phyloP scores from a whole-genome alignment of 495 filamentous ascomycete genomes.

The Penicillium coprophilum region DNA sequence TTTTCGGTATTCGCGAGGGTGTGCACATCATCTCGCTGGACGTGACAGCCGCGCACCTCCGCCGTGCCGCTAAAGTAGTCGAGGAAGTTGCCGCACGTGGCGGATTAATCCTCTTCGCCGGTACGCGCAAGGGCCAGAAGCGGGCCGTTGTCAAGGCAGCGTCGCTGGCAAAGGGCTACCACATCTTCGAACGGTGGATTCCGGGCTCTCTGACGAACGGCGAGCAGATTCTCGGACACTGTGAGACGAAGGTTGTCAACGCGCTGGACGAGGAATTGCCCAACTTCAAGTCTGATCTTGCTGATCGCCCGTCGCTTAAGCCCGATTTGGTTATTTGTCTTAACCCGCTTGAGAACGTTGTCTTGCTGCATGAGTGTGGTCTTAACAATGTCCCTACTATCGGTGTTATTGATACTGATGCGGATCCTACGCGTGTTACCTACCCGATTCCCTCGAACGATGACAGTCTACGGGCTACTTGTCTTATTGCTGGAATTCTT shows the following conservation, averaged over 20 bases:
- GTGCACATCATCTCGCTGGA: constrained; percentile 95
- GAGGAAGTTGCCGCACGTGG: constrained; percentile 79
- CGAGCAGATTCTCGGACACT: constrained; percentile 73
- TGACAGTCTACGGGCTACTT: constrained; percentile 80
- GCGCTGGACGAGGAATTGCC: constrained; percentile 64
- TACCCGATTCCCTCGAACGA: constrained; percentile 98
- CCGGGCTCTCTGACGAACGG: constrained; percentile 92
- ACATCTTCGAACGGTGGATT: constrained; percentile 92
- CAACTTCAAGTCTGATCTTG: constrained; percentile 61
- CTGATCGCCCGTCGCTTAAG: constrained; percentile 61
- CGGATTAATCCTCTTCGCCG: constrained; percentile 87
- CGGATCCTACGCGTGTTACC: constrained; percentile 89
- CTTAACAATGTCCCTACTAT: constrained; percentile 88
- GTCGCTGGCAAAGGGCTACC: constrained; percentile 71
- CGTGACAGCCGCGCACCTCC: constrained; percentile 78
- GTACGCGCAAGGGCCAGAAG: constrained; percentile 77
- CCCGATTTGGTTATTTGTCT: constrained; percentile 92
- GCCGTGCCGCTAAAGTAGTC: constrained; percentile 86
- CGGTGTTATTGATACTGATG: constrained; percentile 90
- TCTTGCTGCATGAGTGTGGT: constrained; percentile 86
- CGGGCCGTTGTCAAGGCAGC: constrained; percentile 77
- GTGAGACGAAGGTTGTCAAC: constrained; percentile 67
- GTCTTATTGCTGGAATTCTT: constrained; percentile 80
- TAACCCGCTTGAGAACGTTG: constrained; percentile 89
- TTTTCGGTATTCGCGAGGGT: constrained; percentile 84